Conservation (phyloP, 2,329 filamentous ascomycete species). For the Epichloe brachyelytri region DNA sequence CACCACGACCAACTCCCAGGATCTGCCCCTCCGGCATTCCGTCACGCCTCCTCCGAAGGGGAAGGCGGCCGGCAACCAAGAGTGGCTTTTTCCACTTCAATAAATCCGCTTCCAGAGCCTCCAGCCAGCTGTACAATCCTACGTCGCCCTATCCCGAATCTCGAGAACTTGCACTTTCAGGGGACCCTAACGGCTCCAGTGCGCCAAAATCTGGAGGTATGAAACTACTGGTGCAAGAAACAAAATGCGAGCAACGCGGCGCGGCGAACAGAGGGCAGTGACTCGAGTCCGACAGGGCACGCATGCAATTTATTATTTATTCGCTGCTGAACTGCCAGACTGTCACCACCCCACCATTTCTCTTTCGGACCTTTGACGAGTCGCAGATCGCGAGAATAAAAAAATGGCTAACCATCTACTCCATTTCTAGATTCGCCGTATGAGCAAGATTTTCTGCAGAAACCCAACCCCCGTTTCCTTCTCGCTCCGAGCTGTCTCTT, state of each 20-base stretch:
- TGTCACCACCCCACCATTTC: background rate
- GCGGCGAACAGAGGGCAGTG: background rate
- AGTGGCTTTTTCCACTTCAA: constrained; percentile 39
- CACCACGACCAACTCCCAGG: constrained; percentile 1
- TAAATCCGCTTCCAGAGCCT: constrained; percentile 30
- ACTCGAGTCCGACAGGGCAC: background rate
- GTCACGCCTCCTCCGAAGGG: constrained; percentile 1
- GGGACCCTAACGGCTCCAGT: constrained; percentile 20
- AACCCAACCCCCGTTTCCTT: constrained; percentile 27
- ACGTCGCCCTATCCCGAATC: constrained; percentile 21
- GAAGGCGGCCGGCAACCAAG: constrained; percentile 25
- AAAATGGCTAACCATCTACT: background rate
- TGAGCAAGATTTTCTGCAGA: constrained; percentile 23
- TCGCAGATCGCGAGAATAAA: background rate
- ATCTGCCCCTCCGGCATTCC: constrained; percentile 6
- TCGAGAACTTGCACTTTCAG: constrained; percentile 25
- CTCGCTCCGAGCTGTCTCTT: constrained; percentile 40
- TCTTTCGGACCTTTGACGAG: background rate
- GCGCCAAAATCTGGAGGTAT: constrained; percentile 21
- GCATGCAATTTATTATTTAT: background rate
- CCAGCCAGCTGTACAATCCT: constrained; percentile 19
- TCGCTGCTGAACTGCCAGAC: background rate
- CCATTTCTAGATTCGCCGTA: constrained; percentile 13
- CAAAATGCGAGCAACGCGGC: background rate
- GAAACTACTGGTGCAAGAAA: constrained; percentile 4